A percentile compares a stretch with the other conserved stretches of the same genome.
Evolutionary conservation across 805 yeast genomes (phyloP).

Genomic region (Wickerhamomyces ciferrii): DNA sequence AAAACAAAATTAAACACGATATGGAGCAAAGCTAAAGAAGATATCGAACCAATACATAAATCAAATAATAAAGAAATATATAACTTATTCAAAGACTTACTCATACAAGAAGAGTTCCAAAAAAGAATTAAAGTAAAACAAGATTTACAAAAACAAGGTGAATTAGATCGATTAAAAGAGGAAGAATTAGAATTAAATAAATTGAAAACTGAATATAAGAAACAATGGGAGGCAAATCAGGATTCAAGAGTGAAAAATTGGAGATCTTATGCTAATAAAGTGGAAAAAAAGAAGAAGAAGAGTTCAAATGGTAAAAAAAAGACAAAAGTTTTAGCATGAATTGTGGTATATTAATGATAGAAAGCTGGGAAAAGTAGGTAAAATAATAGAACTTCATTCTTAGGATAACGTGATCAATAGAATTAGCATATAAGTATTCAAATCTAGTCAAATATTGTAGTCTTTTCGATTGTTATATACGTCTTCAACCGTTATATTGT

Average conservation of each 20-base stretch:
- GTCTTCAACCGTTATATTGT: no score
- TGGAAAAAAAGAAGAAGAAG: slow-evolving; percentile 35
- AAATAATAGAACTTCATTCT: no score
- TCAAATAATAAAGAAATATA: slow-evolving; percentile 4
- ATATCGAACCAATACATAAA: slow-evolving; percentile 24
- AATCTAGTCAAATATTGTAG: no score
- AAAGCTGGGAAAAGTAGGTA: not conserved
- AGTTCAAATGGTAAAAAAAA: not conserved
- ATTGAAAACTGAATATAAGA: slow-evolving; percentile 31
- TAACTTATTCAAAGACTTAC: slow-evolving; percentile 24
- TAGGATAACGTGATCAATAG: no score
- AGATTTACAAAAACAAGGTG: slow-evolving; percentile 35
- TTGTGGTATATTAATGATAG: not conserved
- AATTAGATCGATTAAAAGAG: slow-evolving; percentile 26
- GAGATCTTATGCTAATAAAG: slow-evolving; percentile 43
- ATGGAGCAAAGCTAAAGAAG: slow-evolving; percentile 36
- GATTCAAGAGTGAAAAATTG: slow-evolving; percentile 55
- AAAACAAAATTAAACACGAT: slow-evolving; percentile 38
- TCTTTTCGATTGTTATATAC: no score
- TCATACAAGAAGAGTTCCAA: slow-evolving; percentile 42
- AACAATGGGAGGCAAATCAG: slow-evolving; percentile 57
- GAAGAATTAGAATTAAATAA: slow-evolving; percentile 23
- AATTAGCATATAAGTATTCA: no score
- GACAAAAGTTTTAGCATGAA: not conserved
- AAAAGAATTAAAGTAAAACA: slow-evolving; percentile 36